Evolutionary conservation across 208 protist species (phyloP), one percentile per base, ranked within the genome.

Genomic region (Leishmania aethiopica): DNA sequence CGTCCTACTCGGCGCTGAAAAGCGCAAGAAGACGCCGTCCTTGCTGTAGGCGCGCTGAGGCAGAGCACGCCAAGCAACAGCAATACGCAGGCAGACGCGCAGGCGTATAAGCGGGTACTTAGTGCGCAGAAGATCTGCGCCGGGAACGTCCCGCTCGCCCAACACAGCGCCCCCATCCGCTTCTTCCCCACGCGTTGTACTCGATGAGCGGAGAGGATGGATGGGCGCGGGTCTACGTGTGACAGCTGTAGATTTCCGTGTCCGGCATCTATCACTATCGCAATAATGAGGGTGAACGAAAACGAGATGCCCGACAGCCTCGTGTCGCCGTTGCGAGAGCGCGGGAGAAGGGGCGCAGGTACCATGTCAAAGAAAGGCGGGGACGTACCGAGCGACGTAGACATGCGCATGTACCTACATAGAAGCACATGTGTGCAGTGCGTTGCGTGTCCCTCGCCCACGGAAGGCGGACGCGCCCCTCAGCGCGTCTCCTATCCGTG

Each of bases 1-100:
- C 77, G 90, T 95, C 7, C 77, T 92, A 49, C 80, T 94, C 42
- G 88, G 84, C 40, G 87, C 94, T 17, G 59, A 89, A 32, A 75
- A 88, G 67, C 66, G 88, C 78, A 77, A 64, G 40, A 84, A 73
- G 73, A 69, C 62, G 57, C 11, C 40, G n/a, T 81, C 82, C 5
- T 77, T 69, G 1, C 73, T 89, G 74, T 76, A 57, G 37, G 0
- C 6, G 15, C 35, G n/a, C 25, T 25, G 35, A 49, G 32, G 74
- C 55, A 6, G 64, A 70, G 25, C 13, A 32, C 57, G 28, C 25
- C 22, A n/a, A 32, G 51, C 11, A 55, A 6, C 57, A 62, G 8
- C 57, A 67, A 19, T 19, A 40, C 69, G 10, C 40, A 53, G 7
- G 25, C 10, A 53, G 40, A 53, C 42, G 6, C 10, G 3, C 69